These are phyloP conservation scores for Halophytophthora batemanensis DNA, from an alignment of 352 stramenopile species.

Conservation along the genomic window DNA sequence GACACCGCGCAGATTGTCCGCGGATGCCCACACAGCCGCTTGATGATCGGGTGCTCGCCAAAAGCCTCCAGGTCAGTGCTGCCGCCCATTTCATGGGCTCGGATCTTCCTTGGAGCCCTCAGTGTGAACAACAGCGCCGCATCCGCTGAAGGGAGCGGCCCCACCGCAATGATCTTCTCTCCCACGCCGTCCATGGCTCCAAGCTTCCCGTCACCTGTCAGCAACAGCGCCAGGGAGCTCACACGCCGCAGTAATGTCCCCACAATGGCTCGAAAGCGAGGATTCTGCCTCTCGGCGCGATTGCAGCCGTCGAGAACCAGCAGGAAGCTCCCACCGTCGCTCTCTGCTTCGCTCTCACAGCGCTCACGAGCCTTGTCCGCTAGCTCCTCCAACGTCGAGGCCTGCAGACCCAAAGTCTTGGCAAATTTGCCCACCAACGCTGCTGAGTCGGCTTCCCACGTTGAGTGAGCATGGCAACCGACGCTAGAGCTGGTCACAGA, in stretches of 20 bases:
- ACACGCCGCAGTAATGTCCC: constrained; percentile 60
- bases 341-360: constrained; percentile 21
- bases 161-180: constrained; percentile 74
- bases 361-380: constrained; percentile 50
- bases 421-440: constrained; percentile 29
- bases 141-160: constrained; percentile 58
- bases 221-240: constrained; percentile 50
- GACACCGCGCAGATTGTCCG: constrained; percentile 76
- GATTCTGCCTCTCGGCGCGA: constrained; percentile 36
- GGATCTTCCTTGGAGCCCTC: constrained; percentile 68
- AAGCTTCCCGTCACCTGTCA: constrained; percentile 73
- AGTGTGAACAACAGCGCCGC: constrained; percentile 75
- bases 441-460: constrained; percentile 3
- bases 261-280: constrained; percentile 43
- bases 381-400: constrained; percentile 36
- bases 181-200: constrained; percentile 75
- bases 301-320: constrained; percentile 82
- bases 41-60: constrained; percentile 62
- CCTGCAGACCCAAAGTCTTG: constrained; percentile 39
- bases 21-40: constrained; percentile 56
- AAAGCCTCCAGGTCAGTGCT: constrained; percentile 58
- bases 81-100: constrained; percentile 76
- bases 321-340: constrained; percentile 44
- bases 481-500: background rate
- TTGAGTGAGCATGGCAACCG: constrained; percentile 1